A percentile compares a stretch with the other conserved stretches of the same genome.
These are phyloP conservation scores for Xylaria sp. DNA, from an alignment of 2,329 filamentous ascomycete species.

Conservation along the genomic window DNA sequence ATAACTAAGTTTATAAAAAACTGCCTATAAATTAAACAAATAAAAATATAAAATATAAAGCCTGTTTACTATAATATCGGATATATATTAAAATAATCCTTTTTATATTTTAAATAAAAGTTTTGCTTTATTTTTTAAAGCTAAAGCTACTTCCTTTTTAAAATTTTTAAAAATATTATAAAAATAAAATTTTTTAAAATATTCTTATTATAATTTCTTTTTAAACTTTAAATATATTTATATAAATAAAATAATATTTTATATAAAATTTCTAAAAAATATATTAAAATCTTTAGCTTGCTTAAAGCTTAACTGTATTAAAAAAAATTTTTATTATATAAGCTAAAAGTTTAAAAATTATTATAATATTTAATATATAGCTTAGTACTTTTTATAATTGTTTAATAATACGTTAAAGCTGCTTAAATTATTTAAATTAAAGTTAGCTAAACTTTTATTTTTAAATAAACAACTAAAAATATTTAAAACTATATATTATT, in stretches of 20 bases:
- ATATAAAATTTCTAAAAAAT: background rate
- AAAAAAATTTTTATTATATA: background rate
- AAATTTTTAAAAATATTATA: background rate
- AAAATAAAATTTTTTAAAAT: background rate
- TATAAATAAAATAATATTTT: background rate
- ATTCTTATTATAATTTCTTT: background rate
- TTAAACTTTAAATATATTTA: background rate
- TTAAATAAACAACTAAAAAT: background rate
- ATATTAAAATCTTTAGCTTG: background rate
- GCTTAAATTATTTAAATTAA: background rate
- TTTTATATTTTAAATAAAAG: background rate
- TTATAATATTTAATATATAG: background rate
- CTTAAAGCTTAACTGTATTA: too few species aligned
- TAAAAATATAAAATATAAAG: slow-evolving; percentile 3
- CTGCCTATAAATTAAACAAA: background rate
- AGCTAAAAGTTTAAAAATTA: background rate
- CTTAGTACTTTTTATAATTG: background rate
- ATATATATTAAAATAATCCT: background rate
- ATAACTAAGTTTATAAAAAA: background rate
- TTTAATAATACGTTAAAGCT: background rate
- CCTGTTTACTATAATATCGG: background rate
- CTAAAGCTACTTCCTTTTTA: background rate
- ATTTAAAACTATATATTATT: background rate
- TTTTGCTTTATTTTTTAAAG: background rate
- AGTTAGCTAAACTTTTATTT: background rate